These are phyloP conservation scores for Blastobotrys chiropterorum DNA, from an alignment of 805 yeast genomes.

Conservation along the genomic window DNA sequence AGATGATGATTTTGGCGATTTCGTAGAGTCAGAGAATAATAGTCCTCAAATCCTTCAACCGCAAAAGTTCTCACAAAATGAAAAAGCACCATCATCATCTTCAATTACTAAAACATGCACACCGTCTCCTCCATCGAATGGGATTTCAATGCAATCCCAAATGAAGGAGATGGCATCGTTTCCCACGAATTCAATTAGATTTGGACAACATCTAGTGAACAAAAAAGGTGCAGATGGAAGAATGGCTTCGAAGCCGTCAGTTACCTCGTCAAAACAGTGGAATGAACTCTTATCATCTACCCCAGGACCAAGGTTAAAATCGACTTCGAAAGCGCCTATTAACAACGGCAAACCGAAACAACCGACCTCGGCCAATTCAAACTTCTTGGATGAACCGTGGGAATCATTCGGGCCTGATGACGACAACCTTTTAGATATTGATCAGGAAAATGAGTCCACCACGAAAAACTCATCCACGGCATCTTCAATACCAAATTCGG, in stretches of 20 bases:
- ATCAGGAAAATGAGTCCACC: constrained; percentile 24
- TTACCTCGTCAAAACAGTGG: constrained; percentile 15
- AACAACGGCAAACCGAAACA: not conserved
- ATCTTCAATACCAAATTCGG: constrained; percentile 21
- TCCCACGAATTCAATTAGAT: constrained; percentile 11
- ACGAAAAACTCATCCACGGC: constrained; percentile 10
- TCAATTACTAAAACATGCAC: no score
- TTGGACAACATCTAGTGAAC: constrained; percentile 18
- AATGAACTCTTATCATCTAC: constrained; percentile 13
- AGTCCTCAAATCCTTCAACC: not conserved
- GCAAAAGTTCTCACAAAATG: not conserved
- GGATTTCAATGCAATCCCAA: constrained; percentile 6
- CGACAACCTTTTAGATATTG: constrained; percentile 16
- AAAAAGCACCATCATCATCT: not conserved
- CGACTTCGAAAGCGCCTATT: not conserved
- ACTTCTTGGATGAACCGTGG: not conserved
- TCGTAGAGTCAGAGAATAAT: constrained; percentile 44
- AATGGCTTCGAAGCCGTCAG: not conserved
- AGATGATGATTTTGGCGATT: constrained; percentile 39
- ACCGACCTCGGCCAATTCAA: not conserved
- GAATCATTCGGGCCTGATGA: constrained; percentile 3
- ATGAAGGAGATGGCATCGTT: constrained; percentile 9
- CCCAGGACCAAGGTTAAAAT: constrained; percentile 8
- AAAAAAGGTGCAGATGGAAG: constrained; percentile 5
- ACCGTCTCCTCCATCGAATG: not conserved